Conservation (phyloP, 2,329 filamentous ascomycete genomes). For the Phialocephala subalpina region DNA sequence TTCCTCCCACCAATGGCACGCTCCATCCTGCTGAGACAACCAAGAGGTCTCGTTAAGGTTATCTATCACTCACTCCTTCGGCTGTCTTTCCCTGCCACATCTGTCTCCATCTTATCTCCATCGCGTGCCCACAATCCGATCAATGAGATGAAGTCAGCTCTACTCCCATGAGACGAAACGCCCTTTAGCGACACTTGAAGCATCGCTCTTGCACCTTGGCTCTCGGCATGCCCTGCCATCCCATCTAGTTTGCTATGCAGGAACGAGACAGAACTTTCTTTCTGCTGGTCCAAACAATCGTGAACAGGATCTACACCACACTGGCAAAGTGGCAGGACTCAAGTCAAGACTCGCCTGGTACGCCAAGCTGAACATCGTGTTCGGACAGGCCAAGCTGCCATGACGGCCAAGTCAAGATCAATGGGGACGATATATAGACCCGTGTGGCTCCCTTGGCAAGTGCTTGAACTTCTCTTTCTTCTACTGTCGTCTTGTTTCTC, state of each 20-base stretch:
- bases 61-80: neutral
- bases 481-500: constrained; percentile 5
- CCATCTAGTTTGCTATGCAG: constrained; percentile 8
- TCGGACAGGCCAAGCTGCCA: constrained; percentile 2
- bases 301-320: neutral
- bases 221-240: constrained; percentile 7
- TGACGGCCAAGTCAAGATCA: neutral
- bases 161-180: constrained; percentile 25
- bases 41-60: constrained; percentile 9
- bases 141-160: constrained; percentile 20
- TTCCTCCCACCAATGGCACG: neutral
- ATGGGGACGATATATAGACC: constrained; percentile 14
- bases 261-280: constrained; percentile 16
- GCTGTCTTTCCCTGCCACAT: neutral
- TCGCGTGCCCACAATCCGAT: constrained; percentile 16
- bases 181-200: constrained; percentile 29
- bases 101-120: constrained; percentile 1
- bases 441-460: constrained; percentile 15
- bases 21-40: constrained; percentile 1
- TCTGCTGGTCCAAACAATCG: neutral
- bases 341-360: constrained; percentile 4
- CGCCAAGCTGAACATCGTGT: constrained; percentile 1
- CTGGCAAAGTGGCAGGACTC: neutral
- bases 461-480: constrained; percentile 4
- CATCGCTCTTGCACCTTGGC: constrained; percentile 28